Evolutionary conservation across 1,139 yeast species (phyloP), one percentile per base, ranked within the genome.

Genomic region (Starmera stellimalicola): DNA sequence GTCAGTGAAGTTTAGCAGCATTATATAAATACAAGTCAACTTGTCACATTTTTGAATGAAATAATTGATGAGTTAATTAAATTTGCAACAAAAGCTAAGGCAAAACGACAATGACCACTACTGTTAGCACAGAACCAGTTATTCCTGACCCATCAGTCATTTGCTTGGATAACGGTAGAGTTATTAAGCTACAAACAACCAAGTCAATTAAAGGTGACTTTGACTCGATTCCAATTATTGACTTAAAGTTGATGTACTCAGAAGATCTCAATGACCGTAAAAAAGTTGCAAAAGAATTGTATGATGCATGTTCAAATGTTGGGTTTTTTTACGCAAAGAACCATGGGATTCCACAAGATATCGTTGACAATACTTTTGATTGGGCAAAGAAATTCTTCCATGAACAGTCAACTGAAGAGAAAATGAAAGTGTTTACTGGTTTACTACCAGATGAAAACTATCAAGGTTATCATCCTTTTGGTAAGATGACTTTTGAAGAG

Each of bases 271-370:
- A 34, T 16, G 41, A 36, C 18, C 31, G 44, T 16, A 14, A 18
- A 15, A 32, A 35, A 4, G 18, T 43, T 8, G 45, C 47, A 6
- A 29, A 25, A 18, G 36, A 41, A 29, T 30, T 43, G 11, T 50
- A 36, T 23, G 34, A 37, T 6, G 50, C 42, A 10, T 45, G 48
- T 18, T 37, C 44, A 14, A 37, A 41, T 18, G 47, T 48, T 14
- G 61, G 61, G 2, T 57, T 57, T 40, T 50, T 57, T 38, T 56
- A 57, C 36, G 44, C 51, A 26, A 42, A 35, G 32, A 51, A 53
- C 41, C 60, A 57, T 38, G 41, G 41, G 2, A 43, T 57, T 9
- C 38, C 49, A 16, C 36, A 42, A 6, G 44, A 41, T 8, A 30
- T 35, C n/a, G 36, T 43, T 15, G 41, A 37, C 10, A 39, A 36